phyloP scores from a whole-genome alignment of 495 filamentous ascomycete genomes.

The Tuber calosporum region DNA sequence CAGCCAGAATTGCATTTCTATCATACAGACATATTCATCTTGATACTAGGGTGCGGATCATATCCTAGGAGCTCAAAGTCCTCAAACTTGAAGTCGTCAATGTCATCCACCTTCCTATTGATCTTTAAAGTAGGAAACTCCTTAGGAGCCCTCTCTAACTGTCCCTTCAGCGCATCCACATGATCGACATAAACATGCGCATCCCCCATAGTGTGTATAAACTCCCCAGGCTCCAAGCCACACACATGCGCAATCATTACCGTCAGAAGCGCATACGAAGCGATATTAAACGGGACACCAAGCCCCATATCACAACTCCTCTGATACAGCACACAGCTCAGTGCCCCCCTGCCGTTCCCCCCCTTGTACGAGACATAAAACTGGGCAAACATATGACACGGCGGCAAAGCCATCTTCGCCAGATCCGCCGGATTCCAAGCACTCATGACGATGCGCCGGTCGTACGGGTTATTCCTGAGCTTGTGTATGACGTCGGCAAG shows the following conservation, averaged over 20 bases:
- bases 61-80: constrained; percentile 87
- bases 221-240: constrained; percentile 69
- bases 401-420: constrained; percentile 83
- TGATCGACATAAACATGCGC: constrained; percentile 93
- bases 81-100: constrained; percentile 79
- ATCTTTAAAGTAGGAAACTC: constrained; percentile 74
- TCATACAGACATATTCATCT: constrained; percentile 97
- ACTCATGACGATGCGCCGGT: constrained; percentile 77
- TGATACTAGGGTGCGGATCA: constrained; percentile 77
- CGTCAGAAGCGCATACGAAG: constrained; percentile 81
- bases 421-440: constrained; percentile 92
- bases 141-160: constrained; percentile 71
- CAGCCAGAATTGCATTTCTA: not conserved
- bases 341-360: constrained; percentile 53
- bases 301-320: constrained; percentile 95
- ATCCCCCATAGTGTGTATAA: constrained; percentile 93
- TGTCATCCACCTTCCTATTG: constrained; percentile 54
- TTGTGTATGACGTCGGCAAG: constrained; percentile 78
- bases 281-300: constrained; percentile 96
- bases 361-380: constrained; percentile 77
- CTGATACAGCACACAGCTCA: constrained; percentile 85
- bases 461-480: constrained; percentile 71
- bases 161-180: constrained; percentile 72
- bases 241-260: constrained; percentile 88
- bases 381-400: constrained; percentile 98